A percentile compares a stretch with the other conserved stretches of the same genome.
Evolutionary conservation across 176 grass and related monocot species (phyloP).

Genomic region (Lolium perenne): DNA sequence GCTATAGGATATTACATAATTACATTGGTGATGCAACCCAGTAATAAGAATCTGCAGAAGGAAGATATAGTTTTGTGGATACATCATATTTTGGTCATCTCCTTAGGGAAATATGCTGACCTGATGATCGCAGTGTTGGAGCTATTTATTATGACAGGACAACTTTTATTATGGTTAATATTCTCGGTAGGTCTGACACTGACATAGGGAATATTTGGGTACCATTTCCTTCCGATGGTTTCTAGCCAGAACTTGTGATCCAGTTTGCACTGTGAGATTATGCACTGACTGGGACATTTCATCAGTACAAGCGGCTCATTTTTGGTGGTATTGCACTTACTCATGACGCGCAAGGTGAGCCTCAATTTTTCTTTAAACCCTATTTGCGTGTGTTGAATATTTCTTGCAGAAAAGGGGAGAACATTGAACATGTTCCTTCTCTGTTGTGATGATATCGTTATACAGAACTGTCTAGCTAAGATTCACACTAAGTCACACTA

Average conservation of each 20-base stretch:
- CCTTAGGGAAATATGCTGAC: slow-evolving; percentile 41
- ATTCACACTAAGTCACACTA: not conserved
- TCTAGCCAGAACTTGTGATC: slow-evolving; percentile 29
- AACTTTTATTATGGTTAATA: slow-evolving; percentile 29
- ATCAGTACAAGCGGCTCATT: slow-evolving; percentile 25
- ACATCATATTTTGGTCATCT: slow-evolving; percentile 32
- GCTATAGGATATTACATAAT: slow-evolving; percentile 38
- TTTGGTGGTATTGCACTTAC: slow-evolving; percentile 17
- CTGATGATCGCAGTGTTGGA: slow-evolving; percentile 27
- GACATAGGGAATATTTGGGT: slow-evolving; percentile 40
- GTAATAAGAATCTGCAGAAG: slow-evolving; percentile 40
- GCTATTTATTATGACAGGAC: slow-evolving; percentile 37
- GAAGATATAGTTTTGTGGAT: slow-evolving; percentile 28
- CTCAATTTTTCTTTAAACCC: not conserved
- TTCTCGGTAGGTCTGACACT: slow-evolving; percentile 44
- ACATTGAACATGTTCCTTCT: slow-evolving; percentile 4
- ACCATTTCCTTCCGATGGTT: slow-evolving; percentile 21
- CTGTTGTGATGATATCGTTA: not conserved
- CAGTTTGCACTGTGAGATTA: not conserved
- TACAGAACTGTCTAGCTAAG: not conserved
- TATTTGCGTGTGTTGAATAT: slow-evolving; percentile 17
- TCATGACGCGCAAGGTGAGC: slow-evolving; percentile 41
- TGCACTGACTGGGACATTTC: slow-evolving; percentile 29
- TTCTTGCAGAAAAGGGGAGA: not conserved
- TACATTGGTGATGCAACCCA: slow-evolving; percentile 39